Evolutionary conservation across 2,329 filamentous ascomycete genomes (phyloP).

Genomic region (Phyllosticta citrichinensis): DNA sequence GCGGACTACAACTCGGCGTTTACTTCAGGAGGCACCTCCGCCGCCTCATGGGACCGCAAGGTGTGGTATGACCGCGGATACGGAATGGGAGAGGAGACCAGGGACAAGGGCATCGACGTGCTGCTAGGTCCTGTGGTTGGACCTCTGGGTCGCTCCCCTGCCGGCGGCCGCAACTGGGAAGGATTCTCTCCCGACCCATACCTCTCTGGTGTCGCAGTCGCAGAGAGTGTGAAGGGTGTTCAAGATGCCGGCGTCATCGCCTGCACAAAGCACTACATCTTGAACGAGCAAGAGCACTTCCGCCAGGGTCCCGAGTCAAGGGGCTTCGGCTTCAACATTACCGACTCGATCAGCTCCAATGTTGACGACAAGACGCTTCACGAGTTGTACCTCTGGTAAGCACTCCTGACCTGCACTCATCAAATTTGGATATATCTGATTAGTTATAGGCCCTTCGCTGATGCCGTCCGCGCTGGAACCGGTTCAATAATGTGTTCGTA

Average conservation of each 20-base stretch:
- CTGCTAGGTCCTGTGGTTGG: conserved; percentile 70
- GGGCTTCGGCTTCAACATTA: conserved; percentile 52
- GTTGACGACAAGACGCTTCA: conserved; percentile 55
- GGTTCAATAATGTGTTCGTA: conserved; percentile 52
- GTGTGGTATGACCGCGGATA: conserved; percentile 60
- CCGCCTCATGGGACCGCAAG: conserved; percentile 69
- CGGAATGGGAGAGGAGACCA: conserved; percentile 67
- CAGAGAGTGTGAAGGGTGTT: conserved; percentile 66
- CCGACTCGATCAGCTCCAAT: conserved; percentile 51
- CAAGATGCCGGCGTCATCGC: conserved; percentile 76
- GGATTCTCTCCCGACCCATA: conserved; percentile 63
- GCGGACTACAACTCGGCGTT: conserved; percentile 77
- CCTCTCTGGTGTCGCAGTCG: conserved; percentile 61
- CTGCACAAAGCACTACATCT: conserved; percentile 60
- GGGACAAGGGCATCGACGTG: conserved; percentile 64
- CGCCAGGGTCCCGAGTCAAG: conserved; percentile 50
- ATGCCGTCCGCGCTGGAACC: conserved; percentile 41
- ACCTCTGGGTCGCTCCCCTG: conserved; percentile 57
- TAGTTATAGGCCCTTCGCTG: conserved; percentile 36
- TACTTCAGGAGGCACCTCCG: conserved; percentile 65
- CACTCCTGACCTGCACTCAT: neutral
- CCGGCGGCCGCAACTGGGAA: conserved; percentile 65
- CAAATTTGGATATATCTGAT: neutral
- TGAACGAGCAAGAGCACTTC: conserved; percentile 66
- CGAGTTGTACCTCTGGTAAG: conserved; percentile 51